Evolutionary conservation across 345 rosid genomes (phyloP), one percentile per base, ranked within the genome.

Genomic region (Eutrema japonicum): DNA sequence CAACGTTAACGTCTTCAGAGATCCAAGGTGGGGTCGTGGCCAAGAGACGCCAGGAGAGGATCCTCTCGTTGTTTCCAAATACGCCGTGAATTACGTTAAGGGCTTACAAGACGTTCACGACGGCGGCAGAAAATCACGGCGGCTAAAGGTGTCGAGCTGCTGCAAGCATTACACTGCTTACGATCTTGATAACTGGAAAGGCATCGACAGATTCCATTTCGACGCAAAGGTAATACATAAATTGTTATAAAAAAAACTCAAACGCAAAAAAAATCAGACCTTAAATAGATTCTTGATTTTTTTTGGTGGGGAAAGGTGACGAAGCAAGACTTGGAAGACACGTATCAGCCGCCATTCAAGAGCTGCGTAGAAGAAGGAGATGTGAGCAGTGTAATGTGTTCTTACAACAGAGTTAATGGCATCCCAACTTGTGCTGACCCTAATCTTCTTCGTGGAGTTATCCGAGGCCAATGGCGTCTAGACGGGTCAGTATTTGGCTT

Each of bases 81-180:
- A 81, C 59, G 88, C 77, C 4, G 82, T 75, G 36, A 81, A 79
- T 8, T 84, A 79, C 49, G 84, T 84, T 7, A 81, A 68, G 45
- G 91, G 88, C 7, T 63, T 85, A 64, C 91, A 85, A 67, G 88
- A 82, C 18, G 77, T 80, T 63, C 71, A 57, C 3, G 66, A 55
- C 26, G 33, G 53, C 79, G 29, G 7, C 9, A 12, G 35, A 6
- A 65, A 65, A 32, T 64, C 72, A 7, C 73, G 79, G 50, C 75
- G 69, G 37, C 80, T 84, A 10, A 81, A 83, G 52, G 85, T 83
- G 3, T 83, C 91, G 13, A 72, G 83, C 8, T 83, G 84, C 33
- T 87, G 86, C 80, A 86, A 85, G 74, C 91, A 86, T 68, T 83
- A 81, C 54, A 79, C 87, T 46, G 87, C 87, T 50, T 87, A 83